Evolutionary conservation across 2,329 filamentous ascomycete species (phyloP), one percentile per base, ranked within the genome.

Genomic region (Chaetomium olivaceum): DNA sequence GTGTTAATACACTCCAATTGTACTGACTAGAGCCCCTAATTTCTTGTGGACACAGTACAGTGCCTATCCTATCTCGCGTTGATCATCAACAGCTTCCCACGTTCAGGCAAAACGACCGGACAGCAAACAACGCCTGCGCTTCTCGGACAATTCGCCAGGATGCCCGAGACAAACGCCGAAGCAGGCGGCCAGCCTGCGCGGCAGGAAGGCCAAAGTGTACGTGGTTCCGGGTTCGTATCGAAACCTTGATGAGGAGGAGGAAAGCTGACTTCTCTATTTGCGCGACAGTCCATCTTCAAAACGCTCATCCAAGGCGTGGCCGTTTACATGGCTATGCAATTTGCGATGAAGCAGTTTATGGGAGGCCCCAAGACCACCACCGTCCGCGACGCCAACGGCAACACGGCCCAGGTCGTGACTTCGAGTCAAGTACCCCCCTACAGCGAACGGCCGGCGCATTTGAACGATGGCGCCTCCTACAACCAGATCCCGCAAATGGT

Each of bases 401-500:
- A 84, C 56, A 71, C 80, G 19, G 79, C 88, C 69, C 80, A 80
- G 67, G 82, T 87, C 25, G 79, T 80, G 61, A 86, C 85, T 71
- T 81, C 80, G 33, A 83, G 79, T 59, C 80, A 80, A 23, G 87
- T 92, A 62, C 88, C 89, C 31, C 78, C 87, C 21, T 93, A 88
- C 75, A 80, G 83, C 62, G 81, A 89, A 67, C 86, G 90, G 60
- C 89, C 90, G n/a, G 77, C 81, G 67, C 75, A 77, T 66, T 80
- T 88, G 74, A 76, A 88, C 78, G 82, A 87, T 67, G 87, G 85
- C 70, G 89, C 88, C 25, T 78, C 82, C 59, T 89, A 89, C 76
- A 90, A 84, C 72, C 77, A 79, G 0, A 79, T 92, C 21, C 92
- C 93, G 1, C 84, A 89, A 70, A 85, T 83, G 64, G 83, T 97